Evolutionary conservation across 257 asterid species (phyloP).

Genomic region (Cynanchum wilfordii): DNA sequence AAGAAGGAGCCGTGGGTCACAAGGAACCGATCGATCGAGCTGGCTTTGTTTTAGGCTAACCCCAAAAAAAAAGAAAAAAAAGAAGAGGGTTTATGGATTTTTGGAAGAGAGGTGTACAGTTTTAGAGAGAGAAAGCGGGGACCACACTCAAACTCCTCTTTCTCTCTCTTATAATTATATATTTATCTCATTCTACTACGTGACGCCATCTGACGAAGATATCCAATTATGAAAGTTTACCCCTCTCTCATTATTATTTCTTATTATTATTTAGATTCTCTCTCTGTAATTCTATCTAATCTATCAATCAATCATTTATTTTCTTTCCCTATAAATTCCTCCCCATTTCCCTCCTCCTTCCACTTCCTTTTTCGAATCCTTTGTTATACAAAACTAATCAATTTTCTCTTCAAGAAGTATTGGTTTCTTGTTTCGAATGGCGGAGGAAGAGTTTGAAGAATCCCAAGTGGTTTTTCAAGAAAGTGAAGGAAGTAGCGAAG

Average conservation of each 20-base stretch:
- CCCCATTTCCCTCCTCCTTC: constrained; percentile 16
- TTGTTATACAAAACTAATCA: background rate
- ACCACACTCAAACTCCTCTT: constrained; percentile 34
- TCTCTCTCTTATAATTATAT: background rate
- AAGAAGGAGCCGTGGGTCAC: constrained; percentile 46
- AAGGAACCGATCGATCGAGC: constrained; percentile 30
- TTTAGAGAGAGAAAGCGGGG: constrained; percentile 29
- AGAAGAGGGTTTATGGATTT: background rate
- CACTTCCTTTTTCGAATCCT: background rate
- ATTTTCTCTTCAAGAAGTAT: background rate
- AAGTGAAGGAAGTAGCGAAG: constrained; percentile 13
- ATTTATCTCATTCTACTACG: background rate
- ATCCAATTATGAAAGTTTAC: constrained; percentile 28
- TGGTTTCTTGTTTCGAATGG: constrained; percentile 37
- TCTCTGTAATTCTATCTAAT: constrained; percentile 3
- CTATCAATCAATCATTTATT: constrained; percentile 31
- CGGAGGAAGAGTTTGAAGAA: constrained; percentile 70
- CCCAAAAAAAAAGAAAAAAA: background rate
- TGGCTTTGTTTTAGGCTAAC: constrained; percentile 7
- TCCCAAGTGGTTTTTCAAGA: constrained; percentile 58
- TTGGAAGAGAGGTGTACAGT: background rate
- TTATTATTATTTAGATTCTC: constrained; percentile 25
- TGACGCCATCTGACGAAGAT: constrained; percentile 34
- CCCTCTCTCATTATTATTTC: background rate
- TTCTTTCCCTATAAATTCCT: constrained; percentile 40